phyloP scores from a whole-genome alignment of 495 filamentous ascomycete species.

The Chaetomidium leptoderma region DNA sequence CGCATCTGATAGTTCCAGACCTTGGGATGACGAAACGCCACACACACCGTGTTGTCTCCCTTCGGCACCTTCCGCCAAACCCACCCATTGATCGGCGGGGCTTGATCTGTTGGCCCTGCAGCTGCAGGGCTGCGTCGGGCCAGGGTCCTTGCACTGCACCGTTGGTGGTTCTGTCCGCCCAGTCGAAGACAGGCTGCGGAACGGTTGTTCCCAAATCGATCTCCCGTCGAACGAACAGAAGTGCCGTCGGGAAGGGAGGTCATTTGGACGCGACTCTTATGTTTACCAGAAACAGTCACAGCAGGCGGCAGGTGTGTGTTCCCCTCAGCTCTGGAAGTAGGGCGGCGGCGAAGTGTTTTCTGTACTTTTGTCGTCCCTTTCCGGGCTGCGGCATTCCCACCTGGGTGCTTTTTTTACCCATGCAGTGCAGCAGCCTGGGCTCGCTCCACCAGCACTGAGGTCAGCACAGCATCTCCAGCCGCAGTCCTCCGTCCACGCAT shows the following conservation, averaged over 20 bases:
- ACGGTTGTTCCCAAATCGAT: not conserved
- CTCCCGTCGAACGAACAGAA: not conserved
- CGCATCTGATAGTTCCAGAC: no score
- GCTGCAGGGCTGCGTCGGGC: no score
- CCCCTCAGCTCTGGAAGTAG: not conserved
- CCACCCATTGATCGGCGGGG: no score
- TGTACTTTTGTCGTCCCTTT: not conserved
- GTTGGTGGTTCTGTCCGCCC: no score
- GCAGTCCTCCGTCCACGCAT: not conserved
- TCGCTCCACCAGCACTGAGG: not conserved
- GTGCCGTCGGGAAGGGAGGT: not conserved
- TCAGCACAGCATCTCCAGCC: conserved; percentile 1
- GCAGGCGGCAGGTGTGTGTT: not conserved
- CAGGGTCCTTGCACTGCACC: no score
- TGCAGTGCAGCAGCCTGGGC: conserved; percentile 2
- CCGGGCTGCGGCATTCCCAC: not conserved
- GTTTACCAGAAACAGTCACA: not conserved
- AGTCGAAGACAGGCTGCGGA: no score
- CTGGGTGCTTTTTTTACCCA: conserved; percentile 1
- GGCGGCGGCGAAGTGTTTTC: not conserved
- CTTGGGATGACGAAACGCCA: no score
- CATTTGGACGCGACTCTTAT: not conserved
- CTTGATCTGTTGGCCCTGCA: no score
- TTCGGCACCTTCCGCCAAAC: no score
- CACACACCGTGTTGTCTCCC: no score